Evolutionary conservation across 345 rosid species (phyloP).

Genomic region (Eucalyptus fibrosa): DNA sequence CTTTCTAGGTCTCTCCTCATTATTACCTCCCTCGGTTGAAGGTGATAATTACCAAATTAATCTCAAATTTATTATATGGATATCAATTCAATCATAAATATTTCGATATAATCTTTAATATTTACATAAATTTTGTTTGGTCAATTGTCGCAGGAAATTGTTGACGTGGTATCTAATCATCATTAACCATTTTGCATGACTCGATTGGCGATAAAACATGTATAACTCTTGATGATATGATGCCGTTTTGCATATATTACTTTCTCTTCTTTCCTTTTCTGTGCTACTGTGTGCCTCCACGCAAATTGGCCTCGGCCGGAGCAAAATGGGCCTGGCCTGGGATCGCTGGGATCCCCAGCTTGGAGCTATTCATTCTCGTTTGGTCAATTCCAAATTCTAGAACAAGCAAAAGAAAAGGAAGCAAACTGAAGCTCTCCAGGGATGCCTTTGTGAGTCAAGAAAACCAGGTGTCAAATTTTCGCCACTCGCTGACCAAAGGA

Average conservation of each 20-base stretch:
- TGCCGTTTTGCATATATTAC: background rate
- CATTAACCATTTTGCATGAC: background rate
- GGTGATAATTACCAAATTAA: background rate
- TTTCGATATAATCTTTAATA: background rate
- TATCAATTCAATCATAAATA: background rate
- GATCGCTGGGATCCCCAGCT: background rate
- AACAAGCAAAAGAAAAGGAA: background rate
- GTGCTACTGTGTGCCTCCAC: background rate
- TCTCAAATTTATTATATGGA: background rate
- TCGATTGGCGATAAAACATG: background rate
- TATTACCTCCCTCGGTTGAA: background rate
- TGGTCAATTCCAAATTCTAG: background rate
- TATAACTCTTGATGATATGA: background rate
- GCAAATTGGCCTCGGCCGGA: background rate
- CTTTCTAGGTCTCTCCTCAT: background rate
- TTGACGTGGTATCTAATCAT: background rate
- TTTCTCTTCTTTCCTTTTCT: background rate
- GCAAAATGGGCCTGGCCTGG: background rate
- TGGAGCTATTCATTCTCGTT: background rate
- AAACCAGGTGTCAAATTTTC: background rate
- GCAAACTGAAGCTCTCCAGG: background rate
- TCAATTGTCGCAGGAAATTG: rapidly evolving
- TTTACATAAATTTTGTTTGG: rapidly evolving
- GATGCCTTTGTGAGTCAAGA: background rate
- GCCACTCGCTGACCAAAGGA: background rate